Evolutionary conservation across 306 rosid genomes (phyloP).

Genomic region (Carpinus viminea): DNA sequence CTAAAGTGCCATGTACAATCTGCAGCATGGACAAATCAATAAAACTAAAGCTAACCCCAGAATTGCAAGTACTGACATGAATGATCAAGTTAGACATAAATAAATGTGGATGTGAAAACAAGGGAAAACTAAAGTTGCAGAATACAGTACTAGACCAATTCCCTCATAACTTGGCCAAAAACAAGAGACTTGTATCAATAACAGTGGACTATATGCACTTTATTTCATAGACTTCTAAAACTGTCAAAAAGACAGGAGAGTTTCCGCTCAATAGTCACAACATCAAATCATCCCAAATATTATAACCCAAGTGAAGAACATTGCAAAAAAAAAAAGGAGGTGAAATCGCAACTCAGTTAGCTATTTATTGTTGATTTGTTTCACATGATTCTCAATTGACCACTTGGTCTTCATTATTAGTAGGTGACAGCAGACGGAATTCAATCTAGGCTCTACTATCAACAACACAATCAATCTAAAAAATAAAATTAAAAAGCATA

Average conservation of each 20-base stretch:
- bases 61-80: neutral
- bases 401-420: neutral
- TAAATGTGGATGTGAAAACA: neutral
- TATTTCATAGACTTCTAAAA: neutral
- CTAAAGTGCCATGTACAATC: conserved; percentile 76
- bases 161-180: neutral
- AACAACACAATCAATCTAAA: neutral
- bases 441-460: neutral
- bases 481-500: neutral
- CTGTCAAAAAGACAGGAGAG: neutral
- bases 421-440: neutral
- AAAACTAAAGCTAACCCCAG: conserved; percentile 11
- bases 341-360: neutral
- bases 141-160: neutral
- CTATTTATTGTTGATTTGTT: neutral
- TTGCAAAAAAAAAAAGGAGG: neutral
- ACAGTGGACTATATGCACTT: neutral
- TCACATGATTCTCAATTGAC: neutral
- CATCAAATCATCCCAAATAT: neutral
- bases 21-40: conserved; percentile 34
- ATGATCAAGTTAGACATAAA: neutral
- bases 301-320: neutral
- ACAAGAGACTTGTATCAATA: neutral
- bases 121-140: neutral
- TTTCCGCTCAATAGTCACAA: neutral